phyloP scores from a whole-genome alignment of 2,329 filamentous ascomycete species.

The Stagonosporopsis vannaccii region DNA sequence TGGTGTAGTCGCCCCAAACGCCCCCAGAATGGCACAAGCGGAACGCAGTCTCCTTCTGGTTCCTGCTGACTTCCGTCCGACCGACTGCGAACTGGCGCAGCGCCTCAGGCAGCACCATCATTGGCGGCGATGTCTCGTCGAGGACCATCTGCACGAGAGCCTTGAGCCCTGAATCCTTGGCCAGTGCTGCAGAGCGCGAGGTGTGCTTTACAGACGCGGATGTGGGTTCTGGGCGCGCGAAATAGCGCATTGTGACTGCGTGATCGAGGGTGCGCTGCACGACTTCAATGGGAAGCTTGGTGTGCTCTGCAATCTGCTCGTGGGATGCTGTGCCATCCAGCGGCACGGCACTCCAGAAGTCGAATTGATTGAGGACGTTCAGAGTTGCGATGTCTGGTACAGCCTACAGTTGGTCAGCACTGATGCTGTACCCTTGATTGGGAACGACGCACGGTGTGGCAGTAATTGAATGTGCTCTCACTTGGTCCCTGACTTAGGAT shows the following conservation, averaged over 20 bases:
- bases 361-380: conserved; percentile 60
- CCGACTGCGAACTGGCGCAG: conserved; percentile 36
- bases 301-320: conserved; percentile 37
- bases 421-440: neutral
- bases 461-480: conserved; percentile 57
- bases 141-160: conserved; percentile 37
- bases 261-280: conserved; percentile 45
- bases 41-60: conserved; percentile 40
- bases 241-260: conserved; percentile 47
- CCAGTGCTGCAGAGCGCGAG: conserved; percentile 40
- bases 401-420: conserved; percentile 35
- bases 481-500: conserved; percentile 59
- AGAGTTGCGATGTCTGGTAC: conserved; percentile 56
- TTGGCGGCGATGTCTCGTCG: conserved; percentile 37
- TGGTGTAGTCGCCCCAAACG: conserved; percentile 31
- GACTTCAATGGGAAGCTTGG: conserved; percentile 36
- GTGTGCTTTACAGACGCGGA: conserved; percentile 32
- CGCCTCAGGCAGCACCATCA: conserved; percentile 39
- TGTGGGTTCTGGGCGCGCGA: conserved; percentile 31
- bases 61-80: conserved; percentile 29
- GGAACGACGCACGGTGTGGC: conserved; percentile 31
- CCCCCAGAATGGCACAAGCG: conserved; percentile 38
- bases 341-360: conserved; percentile 62
- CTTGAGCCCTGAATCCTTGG: conserved; percentile 31
- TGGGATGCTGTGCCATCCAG: conserved; percentile 55